Evolutionary conservation across 108 stramenopile species (phyloP).

Genomic region (Cyclostephanos invisitatus): DNA sequence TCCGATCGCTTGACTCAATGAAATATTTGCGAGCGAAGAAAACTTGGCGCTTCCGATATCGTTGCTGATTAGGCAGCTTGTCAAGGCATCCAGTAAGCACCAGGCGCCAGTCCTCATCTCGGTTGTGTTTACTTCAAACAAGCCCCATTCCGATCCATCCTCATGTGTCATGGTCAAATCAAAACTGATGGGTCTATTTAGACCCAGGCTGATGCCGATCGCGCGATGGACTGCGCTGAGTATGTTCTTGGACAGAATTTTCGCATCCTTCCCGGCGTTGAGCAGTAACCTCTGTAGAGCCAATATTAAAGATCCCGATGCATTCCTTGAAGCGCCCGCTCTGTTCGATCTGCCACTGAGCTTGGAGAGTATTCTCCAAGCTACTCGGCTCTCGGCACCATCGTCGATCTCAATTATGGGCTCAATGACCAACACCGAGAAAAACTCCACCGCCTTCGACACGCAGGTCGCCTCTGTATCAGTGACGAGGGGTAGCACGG

Average conservation of each 20-base stretch:
- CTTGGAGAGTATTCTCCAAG: conserved; percentile 70
- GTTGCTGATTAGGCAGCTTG: conserved; percentile 31
- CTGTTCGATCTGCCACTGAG: conserved; percentile 48
- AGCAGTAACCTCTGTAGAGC: conserved; percentile 58
- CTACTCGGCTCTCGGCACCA: conserved; percentile 33
- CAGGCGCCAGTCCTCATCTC: conserved; percentile 57
- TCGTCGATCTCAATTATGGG: conserved; percentile 56
- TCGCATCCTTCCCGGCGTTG: conserved; percentile 34
- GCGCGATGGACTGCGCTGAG: conserved; percentile 36
- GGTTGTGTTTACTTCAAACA: conserved; percentile 24
- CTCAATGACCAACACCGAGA: conserved; percentile 57
- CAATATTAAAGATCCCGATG: conserved; percentile 52
- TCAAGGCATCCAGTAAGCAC: conserved; percentile 76
- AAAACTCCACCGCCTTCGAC: conserved; percentile 63
- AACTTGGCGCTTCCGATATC: conserved; percentile 14
- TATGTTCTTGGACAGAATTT: conserved; percentile 41
- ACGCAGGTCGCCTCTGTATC: conserved; percentile 67
- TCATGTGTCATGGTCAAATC: conserved; percentile 22
- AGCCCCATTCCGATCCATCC: conserved; percentile 17
- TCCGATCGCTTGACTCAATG: conserved; percentile 37
- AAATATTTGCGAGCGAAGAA: conserved; percentile 23
- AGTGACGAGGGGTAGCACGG: conserved; percentile 70
- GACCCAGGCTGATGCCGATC: conserved; percentile 29
- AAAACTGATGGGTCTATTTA: conserved; percentile 19
- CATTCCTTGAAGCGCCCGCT: conserved; percentile 61